phyloP scores from a whole-genome alignment of 148 eudicot species.

The Salicornia ramosissima region DNA sequence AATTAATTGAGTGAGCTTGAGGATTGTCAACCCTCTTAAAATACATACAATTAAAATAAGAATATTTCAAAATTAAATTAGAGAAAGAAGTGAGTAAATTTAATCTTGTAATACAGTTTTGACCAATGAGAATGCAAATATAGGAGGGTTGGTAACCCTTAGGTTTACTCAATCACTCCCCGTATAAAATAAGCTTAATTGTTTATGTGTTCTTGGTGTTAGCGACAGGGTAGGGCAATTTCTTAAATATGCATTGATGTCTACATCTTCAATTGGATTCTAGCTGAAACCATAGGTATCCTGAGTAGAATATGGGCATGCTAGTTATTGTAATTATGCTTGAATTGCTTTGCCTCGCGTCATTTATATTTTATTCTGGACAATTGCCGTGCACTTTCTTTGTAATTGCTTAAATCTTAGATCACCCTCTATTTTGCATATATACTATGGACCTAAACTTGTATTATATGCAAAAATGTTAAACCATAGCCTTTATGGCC shows the following conservation, averaged over 20 bases:
- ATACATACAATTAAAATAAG: too few relatives aligned
- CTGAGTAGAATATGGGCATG: too few relatives aligned
- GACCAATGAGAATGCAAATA: too few relatives aligned
- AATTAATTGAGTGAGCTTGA: too few relatives aligned
- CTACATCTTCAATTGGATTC: neutral
- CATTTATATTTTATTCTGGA: neutral
- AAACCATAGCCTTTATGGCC: too few relatives aligned
- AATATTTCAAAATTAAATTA: too few relatives aligned
- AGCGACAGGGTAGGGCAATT: neutral
- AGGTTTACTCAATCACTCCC: too few relatives aligned
- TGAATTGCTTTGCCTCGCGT: neutral
- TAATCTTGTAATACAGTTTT: too few relatives aligned
- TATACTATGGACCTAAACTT: neutral
- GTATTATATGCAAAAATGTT: neutral
- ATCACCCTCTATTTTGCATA: neutral
- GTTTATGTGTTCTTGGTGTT: neutral
- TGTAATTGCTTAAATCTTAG: neutral
- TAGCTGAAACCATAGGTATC: neutral
- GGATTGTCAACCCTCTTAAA: too few relatives aligned
- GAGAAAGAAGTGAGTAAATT: too few relatives aligned
- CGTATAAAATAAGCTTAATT: too few relatives aligned
- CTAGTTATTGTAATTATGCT: neutral
- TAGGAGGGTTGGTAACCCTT: too few relatives aligned
- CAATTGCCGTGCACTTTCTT: neutral
- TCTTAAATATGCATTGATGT: neutral